phyloP scores from a whole-genome alignment of 176 grass and related monocot species.

The Cenchrus purpureus region DNA sequence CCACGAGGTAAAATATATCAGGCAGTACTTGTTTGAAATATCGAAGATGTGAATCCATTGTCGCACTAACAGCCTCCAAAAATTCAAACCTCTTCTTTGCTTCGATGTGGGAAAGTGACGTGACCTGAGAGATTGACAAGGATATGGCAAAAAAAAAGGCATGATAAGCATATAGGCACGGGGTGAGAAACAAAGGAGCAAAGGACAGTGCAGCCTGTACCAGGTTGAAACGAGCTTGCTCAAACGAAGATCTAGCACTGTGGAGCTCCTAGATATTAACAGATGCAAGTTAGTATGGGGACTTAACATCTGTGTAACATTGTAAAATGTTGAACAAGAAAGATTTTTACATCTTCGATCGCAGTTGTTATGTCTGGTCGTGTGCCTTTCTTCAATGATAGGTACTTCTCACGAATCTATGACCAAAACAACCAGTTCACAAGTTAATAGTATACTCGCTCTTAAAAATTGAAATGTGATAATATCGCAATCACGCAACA shows the following conservation, averaged over 20 bases:
- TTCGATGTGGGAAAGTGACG: constrained; percentile 90
- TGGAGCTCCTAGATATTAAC: constrained; percentile 74
- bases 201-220: constrained; percentile 46
- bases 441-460: constrained; percentile 34
- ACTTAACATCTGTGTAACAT: constrained; percentile 29
- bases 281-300: constrained; percentile 33
- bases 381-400: constrained; percentile 97
- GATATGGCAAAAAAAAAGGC: not conserved
- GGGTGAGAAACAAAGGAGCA: constrained; percentile 1
- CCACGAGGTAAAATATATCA: constrained; percentile 35
- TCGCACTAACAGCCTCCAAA: constrained; percentile 95
- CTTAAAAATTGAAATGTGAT: constrained; percentile 28
- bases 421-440: constrained; percentile 34
- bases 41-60: constrained; percentile 95
- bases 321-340: constrained; percentile 33
- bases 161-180: constrained; percentile 34
- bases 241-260: constrained; percentile 92
- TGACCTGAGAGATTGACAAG: constrained; percentile 63
- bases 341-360: constrained; percentile 88
- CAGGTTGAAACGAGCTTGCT: constrained; percentile 98
- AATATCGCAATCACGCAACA: constrained; percentile 6
- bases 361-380: constrained; percentile 73
- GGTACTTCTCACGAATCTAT: constrained; percentile 86
- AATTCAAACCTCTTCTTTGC: constrained; percentile 99
- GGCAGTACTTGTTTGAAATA: constrained; percentile 95